Evolutionary conservation across 306 rosid species (phyloP), one percentile per base, ranked within the genome.

Genomic region (Glycyrrhiza uralensis): DNA sequence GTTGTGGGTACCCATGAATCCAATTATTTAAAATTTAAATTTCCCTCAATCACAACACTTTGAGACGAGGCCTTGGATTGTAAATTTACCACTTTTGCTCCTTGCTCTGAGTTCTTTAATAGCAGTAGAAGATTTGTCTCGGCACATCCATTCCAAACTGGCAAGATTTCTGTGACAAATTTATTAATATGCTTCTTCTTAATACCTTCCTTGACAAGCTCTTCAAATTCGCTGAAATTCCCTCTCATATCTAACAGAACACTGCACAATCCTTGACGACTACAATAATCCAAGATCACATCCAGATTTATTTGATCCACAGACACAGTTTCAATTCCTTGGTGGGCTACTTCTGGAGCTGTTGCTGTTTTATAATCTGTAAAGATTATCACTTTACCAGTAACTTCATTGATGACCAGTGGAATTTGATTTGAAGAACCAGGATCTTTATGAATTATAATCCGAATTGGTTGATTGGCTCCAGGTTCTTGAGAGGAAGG

Each of bases 401-500:
- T 42, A 29, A 56, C 59, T 68, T 74, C 85, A 20, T 63, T 26
- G 4, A 59, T 36, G 10, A 66, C 66, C 11, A 32, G 51, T 19
- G 86, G 84, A 56, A 80, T 39, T 63, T 67, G 55, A 69, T 76
- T 70, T 29, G 78, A 78, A 76, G 85, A 79, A 76, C 57, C 72
- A 33, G 33, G 49, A 36, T 76, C 52, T 62, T 76, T 83, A 17
- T 84, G 79, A 15, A 83, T 35, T 66, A 89, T 28, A 47, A 90
- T 81, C 68, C 45, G 51, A 39, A 81, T 41, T 5, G 98, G 96
- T 75, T 87, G 98, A 69, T 89, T 91, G 51, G 92, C 89, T 79
- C 97, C 94, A 65, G 81, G 77, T 83, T 91, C 97, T 71, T 87
- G 82, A 68, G 96, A 89, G 13, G 71, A 20, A 30, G 82, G 89